phyloP scores from a whole-genome alignment of 73 alveolate genomes.

The Tetrahymena elliotti region DNA sequence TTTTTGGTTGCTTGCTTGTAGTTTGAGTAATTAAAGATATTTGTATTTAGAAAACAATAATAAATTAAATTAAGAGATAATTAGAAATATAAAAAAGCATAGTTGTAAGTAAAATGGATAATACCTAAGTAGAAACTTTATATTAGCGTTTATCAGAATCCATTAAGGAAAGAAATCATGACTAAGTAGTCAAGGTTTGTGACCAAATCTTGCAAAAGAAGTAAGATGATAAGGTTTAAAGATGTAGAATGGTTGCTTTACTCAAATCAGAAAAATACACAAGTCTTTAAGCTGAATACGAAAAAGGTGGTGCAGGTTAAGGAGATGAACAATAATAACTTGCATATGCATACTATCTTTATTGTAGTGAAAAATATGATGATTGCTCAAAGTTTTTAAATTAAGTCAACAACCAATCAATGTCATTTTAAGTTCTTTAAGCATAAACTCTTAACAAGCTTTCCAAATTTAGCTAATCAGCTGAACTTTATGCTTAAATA shows the following conservation, averaged over 20 bases:
- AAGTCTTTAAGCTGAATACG: neutral
- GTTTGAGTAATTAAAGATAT: neutral
- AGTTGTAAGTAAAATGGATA: neutral
- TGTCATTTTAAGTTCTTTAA: neutral
- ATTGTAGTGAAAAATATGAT: neutral
- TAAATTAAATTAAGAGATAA: neutral
- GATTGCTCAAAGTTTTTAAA: neutral
- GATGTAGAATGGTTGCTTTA: neutral
- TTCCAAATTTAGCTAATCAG: neutral
- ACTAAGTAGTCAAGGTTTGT: neutral
- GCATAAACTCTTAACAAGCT: neutral
- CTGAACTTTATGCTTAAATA: neutral
- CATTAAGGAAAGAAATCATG: neutral
- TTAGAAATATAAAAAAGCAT: neutral
- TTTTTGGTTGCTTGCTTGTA: no score
- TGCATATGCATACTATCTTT: neutral
- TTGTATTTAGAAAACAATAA: neutral
- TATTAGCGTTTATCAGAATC: neutral
- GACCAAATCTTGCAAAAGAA: neutral
- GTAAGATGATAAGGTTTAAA: neutral
- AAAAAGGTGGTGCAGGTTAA: neutral
- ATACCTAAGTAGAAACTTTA: neutral
- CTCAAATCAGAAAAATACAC: neutral
- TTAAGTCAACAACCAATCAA: neutral
- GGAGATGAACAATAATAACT: neutral